These are phyloP conservation scores for Thielaviopsis ethacetica DNA, from an alignment of 2,329 filamentous ascomycete species.

Conservation along the genomic window DNA sequence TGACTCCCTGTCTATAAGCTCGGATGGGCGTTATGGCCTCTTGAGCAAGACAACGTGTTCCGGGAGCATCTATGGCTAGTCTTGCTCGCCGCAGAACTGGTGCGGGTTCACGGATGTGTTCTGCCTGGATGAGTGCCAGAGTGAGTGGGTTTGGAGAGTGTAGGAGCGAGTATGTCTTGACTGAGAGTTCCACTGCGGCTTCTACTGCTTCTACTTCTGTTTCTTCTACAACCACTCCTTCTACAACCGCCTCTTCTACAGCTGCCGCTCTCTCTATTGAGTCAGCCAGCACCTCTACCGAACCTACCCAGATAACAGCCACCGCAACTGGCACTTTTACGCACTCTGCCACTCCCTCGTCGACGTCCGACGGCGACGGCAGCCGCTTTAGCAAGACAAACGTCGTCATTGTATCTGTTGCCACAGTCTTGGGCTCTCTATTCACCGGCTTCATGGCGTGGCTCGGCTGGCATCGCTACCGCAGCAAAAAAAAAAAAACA, in stretches of 20 bases:
- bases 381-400: not conserved
- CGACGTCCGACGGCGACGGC: not conserved
- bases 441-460: not conserved
- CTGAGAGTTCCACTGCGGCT: not conserved
- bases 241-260: not conserved
- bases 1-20: not conserved
- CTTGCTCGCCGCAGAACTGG: constrained; percentile 14
- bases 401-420: not conserved
- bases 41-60: constrained; percentile 1
- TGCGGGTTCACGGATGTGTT: constrained; percentile 13
- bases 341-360: not conserved
- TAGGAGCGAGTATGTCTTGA: no score
- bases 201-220: not conserved
- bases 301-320: no score
- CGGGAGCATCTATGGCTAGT: constrained; percentile 16
- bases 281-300: no score
- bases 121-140: constrained; percentile 14
- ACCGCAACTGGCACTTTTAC: not conserved
- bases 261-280: no score
- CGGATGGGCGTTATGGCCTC: constrained; percentile 4
- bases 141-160: not conserved
- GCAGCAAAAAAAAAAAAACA: not conserved
- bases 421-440: not conserved
- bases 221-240: not conserved
- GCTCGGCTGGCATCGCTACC: not conserved